Conservation (phyloP, 75 land plant genomes). For the Pinus tabuliformis region DNA sequence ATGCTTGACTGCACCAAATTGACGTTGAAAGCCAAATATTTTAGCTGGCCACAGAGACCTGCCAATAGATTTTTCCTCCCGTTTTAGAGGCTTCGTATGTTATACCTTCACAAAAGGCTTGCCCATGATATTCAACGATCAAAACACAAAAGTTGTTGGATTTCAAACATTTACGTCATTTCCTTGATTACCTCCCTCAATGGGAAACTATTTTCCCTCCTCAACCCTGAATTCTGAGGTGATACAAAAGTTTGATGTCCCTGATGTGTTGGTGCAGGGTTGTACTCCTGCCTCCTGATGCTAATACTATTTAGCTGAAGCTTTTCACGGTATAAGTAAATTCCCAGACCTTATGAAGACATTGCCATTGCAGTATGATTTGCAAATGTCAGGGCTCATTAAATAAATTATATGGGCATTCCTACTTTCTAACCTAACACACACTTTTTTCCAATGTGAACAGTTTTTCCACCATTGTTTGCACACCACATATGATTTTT, state of each 20-base stretch:
- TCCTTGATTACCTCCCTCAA: neutral
- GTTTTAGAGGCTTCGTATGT: too few relatives aligned
- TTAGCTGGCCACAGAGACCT: too few relatives aligned
- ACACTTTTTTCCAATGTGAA: too few relatives aligned
- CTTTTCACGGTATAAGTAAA: neutral
- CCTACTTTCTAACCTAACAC: too few relatives aligned
- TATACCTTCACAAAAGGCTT: too few relatives aligned
- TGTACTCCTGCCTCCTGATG: neutral
- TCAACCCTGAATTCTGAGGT: neutral
- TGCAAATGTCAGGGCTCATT: neutral
- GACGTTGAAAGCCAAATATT: too few relatives aligned
- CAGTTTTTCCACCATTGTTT: too few relatives aligned
- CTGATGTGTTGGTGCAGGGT: conserved; percentile 6
- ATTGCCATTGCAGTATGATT: neutral
- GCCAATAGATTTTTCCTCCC: too few relatives aligned
- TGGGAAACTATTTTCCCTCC: conserved; percentile 3
- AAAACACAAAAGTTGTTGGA: too few relatives aligned
- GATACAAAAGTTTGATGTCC: neutral
- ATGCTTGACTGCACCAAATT: too few relatives aligned
- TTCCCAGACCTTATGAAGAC: too few relatives aligned
- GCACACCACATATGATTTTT: neutral
- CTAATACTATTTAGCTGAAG: neutral
- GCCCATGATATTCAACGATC: too few relatives aligned
- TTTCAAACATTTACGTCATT: neutral
- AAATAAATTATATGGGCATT: neutral